phyloP scores from a whole-genome alignment of 1,139 yeast genomes.

The Sugiyamaella sp. region DNA sequence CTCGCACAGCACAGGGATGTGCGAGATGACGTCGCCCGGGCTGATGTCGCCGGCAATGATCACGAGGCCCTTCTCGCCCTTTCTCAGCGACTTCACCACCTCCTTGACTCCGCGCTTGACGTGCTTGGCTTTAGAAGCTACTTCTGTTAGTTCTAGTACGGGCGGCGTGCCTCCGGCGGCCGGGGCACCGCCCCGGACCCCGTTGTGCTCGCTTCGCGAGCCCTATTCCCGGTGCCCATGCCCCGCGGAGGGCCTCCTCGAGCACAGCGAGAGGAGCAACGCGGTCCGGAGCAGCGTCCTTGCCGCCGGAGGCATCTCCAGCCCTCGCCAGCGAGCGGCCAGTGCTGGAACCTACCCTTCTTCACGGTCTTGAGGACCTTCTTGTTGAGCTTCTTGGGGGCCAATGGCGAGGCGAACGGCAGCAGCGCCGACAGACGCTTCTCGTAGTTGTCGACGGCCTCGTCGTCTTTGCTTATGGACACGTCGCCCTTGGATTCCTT shows the following conservation, averaged over 20 bases:
- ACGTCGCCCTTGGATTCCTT: constrained; percentile 29
- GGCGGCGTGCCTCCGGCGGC: constrained; percentile 1
- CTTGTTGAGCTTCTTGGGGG: constrained; percentile 94
- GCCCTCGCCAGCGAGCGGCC: not conserved
- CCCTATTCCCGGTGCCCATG: too few relatives aligned
- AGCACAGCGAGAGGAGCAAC: too few relatives aligned
- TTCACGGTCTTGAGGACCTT: constrained; percentile 93
- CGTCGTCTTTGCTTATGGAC: constrained; percentile 24
- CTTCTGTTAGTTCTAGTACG: constrained; percentile 7
- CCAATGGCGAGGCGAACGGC: constrained; percentile 93
- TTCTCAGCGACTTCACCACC: constrained; percentile 95
- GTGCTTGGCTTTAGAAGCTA: constrained; percentile 94
- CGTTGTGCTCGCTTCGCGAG: too few relatives aligned
- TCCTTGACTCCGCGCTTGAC: constrained; percentile 99
- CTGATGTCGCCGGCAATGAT: constrained; percentile 97
- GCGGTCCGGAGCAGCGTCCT: not conserved
- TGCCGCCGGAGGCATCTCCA: not conserved
- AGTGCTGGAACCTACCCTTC: constrained; percentile 48
- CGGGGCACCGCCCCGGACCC: constrained; percentile 2
- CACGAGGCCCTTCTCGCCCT: constrained; percentile 97
- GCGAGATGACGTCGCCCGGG: constrained; percentile 96
- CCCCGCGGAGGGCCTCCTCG: too few relatives aligned
- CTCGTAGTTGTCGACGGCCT: constrained; percentile 81
- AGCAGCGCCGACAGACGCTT: constrained; percentile 85
- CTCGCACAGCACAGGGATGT: constrained; percentile 96